Percentiles rank a stretch among this genome's conserved stretches.
phyloP scores from a whole-genome alignment of 768 basidiomycete species.

The Tylopilus sp. region DNA sequence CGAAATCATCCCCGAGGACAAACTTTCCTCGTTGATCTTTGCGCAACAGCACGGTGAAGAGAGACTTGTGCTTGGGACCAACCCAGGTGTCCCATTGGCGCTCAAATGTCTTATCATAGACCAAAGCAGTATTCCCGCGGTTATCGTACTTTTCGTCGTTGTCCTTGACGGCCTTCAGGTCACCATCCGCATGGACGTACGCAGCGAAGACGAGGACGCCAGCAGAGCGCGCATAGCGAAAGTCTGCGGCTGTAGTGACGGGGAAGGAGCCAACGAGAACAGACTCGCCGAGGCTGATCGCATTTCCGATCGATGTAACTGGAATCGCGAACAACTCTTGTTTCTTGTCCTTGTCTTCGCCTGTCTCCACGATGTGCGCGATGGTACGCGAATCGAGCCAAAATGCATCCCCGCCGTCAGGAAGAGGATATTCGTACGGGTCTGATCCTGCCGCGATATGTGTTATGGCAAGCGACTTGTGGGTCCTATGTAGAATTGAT shows the following conservation, averaged over 20 bases:
- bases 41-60: conserved; percentile 65
- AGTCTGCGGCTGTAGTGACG: conserved; percentile 64
- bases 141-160: conserved; percentile 72
- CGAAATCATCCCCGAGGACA: conserved; percentile 49
- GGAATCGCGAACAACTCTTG: conserved; percentile 61
- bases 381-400: conserved; percentile 75
- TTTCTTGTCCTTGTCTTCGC: conserved; percentile 44
- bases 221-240: conserved; percentile 55
- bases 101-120: conserved; percentile 66
- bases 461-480: conserved; percentile 63
- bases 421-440: conserved; percentile 55
- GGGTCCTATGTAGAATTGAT: conserved; percentile 46
- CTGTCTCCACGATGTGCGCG: conserved; percentile 57
- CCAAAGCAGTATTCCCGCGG: conserved; percentile 67
- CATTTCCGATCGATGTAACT: conserved; percentile 41
- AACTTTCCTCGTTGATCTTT: conserved; percentile 48
- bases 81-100: conserved; percentile 83
- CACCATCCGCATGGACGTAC: conserved; percentile 72
- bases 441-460: conserved; percentile 50
- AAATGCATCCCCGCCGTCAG: conserved; percentile 70
- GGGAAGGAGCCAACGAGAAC: conserved; percentile 61
- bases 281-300: conserved; percentile 36
- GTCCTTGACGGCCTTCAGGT: conserved; percentile 62
- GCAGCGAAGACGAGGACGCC: conserved; percentile 82
- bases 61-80: conserved; percentile 63